A percentile compares a stretch with the other conserved stretches of the same genome.
phyloP scores from a whole-genome alignment of 2,329 filamentous ascomycete species.

The Aspergillus pseudoglaucus region DNA sequence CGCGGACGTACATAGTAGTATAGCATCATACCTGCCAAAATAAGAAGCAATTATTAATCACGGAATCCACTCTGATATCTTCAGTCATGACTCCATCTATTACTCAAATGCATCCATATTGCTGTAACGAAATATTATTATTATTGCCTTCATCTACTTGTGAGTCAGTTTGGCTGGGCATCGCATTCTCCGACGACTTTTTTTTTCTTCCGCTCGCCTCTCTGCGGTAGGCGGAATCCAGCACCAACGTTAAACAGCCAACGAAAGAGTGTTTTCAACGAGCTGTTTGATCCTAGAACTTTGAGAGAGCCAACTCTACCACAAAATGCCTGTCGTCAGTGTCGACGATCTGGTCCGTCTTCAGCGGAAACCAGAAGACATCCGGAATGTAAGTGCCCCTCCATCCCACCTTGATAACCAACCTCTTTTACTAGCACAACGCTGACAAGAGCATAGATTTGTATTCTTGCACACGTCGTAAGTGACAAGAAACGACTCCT shows the following conservation, averaged over 20 bases:
- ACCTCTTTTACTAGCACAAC: slow-evolving; percentile 9
- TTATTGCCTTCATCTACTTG: background rate
- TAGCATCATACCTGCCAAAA: slow-evolving; percentile 1
- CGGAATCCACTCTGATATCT: background rate
- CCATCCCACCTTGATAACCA: slow-evolving; percentile 24
- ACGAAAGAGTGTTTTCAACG: slow-evolving; percentile 7
- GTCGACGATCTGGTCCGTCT: slow-evolving; percentile 85
- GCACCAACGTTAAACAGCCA: slow-evolving; percentile 3
- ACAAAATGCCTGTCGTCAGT: slow-evolving; percentile 80
- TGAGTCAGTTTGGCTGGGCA: background rate
- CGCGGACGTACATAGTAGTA: background rate
- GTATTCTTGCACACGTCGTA: slow-evolving; percentile 87
- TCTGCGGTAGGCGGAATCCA: slow-evolving; percentile 6
- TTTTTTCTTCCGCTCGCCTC: slow-evolving; percentile 10
- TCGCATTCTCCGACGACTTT: slow-evolving; percentile 6
- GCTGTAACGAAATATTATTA: background rate
- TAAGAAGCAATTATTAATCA: slow-evolving; percentile 8
- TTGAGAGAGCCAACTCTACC: slow-evolving; percentile 8
- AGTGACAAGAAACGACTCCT: slow-evolving; percentile 25
- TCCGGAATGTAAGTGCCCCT: slow-evolving; percentile 71
- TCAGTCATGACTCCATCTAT: background rate
- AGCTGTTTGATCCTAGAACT: slow-evolving; percentile 5
- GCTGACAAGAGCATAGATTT: slow-evolving; percentile 58
- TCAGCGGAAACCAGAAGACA: slow-evolving; percentile 78
- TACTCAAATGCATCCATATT: background rate